Percentiles rank a stretch among this genome's conserved stretches.
phyloP scores from a whole-genome alignment of 2,329 filamentous ascomycete genomes.

The Sclerotinia glacialis region DNA sequence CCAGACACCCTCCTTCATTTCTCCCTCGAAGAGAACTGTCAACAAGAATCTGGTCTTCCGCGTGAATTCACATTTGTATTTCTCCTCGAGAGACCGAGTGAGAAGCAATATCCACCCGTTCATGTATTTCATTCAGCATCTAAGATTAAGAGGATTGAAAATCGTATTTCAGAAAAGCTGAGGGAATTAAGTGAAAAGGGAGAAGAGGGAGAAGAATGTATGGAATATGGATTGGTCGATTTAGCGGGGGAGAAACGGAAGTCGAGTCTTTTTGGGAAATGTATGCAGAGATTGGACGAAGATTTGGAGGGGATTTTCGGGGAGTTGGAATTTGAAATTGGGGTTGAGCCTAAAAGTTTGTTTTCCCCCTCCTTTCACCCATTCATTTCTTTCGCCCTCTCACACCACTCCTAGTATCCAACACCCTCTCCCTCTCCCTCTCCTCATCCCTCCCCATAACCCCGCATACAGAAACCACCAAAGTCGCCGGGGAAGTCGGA shows the following conservation, averaged over 20 bases:
- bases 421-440: neutral
- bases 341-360: conserved; percentile 3
- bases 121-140: conserved; percentile 16
- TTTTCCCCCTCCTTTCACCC: neutral
- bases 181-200: neutral
- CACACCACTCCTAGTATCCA: neutral
- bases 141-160: neutral
- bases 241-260: neutral
- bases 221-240: neutral
- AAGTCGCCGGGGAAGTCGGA: conserved; percentile 24
- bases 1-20: conserved; percentile 44
- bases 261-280: neutral
- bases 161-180: neutral
- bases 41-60: conserved; percentile 49
- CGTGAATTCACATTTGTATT: conserved; percentile 52
- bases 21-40: conserved; percentile 49
- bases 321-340: conserved; percentile 6
- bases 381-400: neutral
- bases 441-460: neutral
- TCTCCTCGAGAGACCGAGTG: conserved; percentile 39
- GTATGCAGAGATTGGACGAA: neutral
- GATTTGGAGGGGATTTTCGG: neutral
- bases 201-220: neutral
- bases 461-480: neutral
- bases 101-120: conserved; percentile 15